Evolutionary conservation across 306 rosid species (phyloP), one percentile per base, ranked within the genome.

Genomic region (Mimosa bimucronata): DNA sequence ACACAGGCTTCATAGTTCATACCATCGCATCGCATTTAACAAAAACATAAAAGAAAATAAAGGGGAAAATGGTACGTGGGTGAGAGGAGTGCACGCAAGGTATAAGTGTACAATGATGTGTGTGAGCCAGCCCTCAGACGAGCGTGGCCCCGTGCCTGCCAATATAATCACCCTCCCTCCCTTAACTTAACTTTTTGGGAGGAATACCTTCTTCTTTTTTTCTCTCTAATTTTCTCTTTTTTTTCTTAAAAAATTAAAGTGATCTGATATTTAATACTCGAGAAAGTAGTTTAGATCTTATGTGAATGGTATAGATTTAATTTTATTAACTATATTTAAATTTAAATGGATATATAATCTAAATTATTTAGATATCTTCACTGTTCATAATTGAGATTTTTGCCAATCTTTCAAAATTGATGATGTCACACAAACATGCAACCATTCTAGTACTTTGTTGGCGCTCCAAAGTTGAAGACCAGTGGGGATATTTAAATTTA

Each of bases 71-170:
- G 38, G 38, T 34, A 34, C 38, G 38, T 34, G 88, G 85, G 88
- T 71, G 76, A 70, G 76, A 70, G 79, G 88, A 90, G 90, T 86
- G 89, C 89, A 88, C 90, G 92, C 90, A 85, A 88, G 86, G 85
- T 38, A 81, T 86, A 76, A 86, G 91, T 86, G 86, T 85, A 74
- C 79, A 88, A 88, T 88, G 75, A 90, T 88, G 83, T 12, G 73
- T 6, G 30, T 5, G 52, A 55, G 61, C 12, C 3, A 15, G 40
- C 40, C 40, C 68, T 26, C 19, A 62, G n/a, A 62, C 18, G 29
- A 50, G 81, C 34, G 77, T 83, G 85, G 83, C 64, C 82, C 83
- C 29, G 30, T 14, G 31, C 82, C 81, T 85, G 67, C 45, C 71
- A 77, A 30, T 73, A 80, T 83, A 83, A 58, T 75, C 40, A 53